phyloP scores from a whole-genome alignment of 768 basidiomycete genomes.

The Cantharellus cinnabarinus region DNA sequence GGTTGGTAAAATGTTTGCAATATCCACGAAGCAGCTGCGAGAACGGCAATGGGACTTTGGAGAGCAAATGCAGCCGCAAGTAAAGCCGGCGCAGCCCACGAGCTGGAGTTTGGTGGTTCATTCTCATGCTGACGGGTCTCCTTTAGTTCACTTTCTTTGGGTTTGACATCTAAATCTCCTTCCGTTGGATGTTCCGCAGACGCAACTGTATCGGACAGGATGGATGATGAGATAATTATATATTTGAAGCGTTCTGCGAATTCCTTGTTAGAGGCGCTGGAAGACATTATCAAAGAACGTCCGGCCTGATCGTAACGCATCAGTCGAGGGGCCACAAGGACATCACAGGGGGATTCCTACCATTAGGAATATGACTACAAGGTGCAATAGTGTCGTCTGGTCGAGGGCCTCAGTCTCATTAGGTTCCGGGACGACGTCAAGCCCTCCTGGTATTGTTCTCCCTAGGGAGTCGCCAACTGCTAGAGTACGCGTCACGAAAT shows the following conservation, averaged over 20 bases:
- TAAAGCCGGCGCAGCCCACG: not conserved
- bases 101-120: not conserved
- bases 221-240: constrained; percentile 58
- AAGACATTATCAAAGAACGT: not conserved
- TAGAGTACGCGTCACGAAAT: no score
- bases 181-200: constrained; percentile 9
- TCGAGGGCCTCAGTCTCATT: not conserved
- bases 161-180: no score
- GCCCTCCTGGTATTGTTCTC: not conserved
- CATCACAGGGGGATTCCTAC: not conserved
- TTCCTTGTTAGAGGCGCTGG: constrained; percentile 15
- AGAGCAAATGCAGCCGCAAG: not conserved
- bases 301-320: not conserved
- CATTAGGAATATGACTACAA: not conserved
- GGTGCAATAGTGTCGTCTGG: not conserved
- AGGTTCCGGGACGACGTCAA: not conserved
- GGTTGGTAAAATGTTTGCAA: constrained; percentile 3
- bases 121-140: not conserved
- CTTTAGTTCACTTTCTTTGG: not conserved
- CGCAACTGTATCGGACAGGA: constrained; percentile 39
- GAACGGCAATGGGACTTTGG: not conserved
- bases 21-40: not conserved
- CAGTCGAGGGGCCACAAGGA: not conserved
- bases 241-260: constrained; percentile 73
- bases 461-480: not conserved